Percentiles rank a stretch among this genome's conserved stretches.
phyloP scores from a whole-genome alignment of 2,329 filamentous ascomycete species.

The Claviceps sorghi region DNA sequence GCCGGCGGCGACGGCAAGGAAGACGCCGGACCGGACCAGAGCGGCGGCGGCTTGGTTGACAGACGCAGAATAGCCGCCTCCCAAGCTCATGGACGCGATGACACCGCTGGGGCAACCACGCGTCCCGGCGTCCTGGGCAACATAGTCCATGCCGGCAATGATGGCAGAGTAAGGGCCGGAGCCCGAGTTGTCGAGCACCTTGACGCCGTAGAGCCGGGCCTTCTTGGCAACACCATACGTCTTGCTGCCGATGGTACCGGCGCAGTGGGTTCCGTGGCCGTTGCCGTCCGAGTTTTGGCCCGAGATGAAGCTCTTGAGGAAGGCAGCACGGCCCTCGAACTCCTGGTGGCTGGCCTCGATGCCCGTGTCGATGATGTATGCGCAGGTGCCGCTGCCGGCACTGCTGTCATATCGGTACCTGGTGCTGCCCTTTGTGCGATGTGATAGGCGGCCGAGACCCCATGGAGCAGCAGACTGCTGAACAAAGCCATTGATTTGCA shows the following conservation, averaged over 20 bases:
- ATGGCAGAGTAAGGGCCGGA: slow-evolving; percentile 23
- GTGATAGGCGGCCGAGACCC: slow-evolving; percentile 22
- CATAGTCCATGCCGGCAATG: slow-evolving; percentile 31
- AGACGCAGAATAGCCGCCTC: slow-evolving; percentile 29
- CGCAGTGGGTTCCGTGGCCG: slow-evolving; percentile 28
- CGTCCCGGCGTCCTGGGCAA: slow-evolving; percentile 12
- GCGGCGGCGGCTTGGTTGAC: slow-evolving; percentile 36
- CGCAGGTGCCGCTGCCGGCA: slow-evolving; percentile 26
- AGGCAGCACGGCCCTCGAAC: slow-evolving; percentile 21
- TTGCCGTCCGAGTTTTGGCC: slow-evolving; percentile 16
- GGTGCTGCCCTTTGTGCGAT: slow-evolving; percentile 13
- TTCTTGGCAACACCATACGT: slow-evolving; percentile 28
- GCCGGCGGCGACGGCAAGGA: slow-evolving; percentile 41
- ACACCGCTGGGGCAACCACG: slow-evolving; percentile 28
- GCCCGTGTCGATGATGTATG: slow-evolving; percentile 34
- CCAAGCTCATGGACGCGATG: slow-evolving; percentile 44
- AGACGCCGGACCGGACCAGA: slow-evolving; percentile 31
- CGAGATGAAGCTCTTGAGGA: slow-evolving; percentile 15
- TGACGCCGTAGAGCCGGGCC: slow-evolving; percentile 27
- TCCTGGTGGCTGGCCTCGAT: slow-evolving; percentile 23
- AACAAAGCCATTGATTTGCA: slow-evolving; percentile 10
- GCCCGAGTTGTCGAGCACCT: slow-evolving; percentile 26
- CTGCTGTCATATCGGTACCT: slow-evolving; percentile 25
- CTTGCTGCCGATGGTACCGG: slow-evolving; percentile 20
- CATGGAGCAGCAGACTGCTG: slow-evolving; percentile 13